Evolutionary conservation across 163 green algal genomes (phyloP), one percentile per base, ranked within the genome.

Genomic region (Coccomyxa subellipsoidea): DNA sequence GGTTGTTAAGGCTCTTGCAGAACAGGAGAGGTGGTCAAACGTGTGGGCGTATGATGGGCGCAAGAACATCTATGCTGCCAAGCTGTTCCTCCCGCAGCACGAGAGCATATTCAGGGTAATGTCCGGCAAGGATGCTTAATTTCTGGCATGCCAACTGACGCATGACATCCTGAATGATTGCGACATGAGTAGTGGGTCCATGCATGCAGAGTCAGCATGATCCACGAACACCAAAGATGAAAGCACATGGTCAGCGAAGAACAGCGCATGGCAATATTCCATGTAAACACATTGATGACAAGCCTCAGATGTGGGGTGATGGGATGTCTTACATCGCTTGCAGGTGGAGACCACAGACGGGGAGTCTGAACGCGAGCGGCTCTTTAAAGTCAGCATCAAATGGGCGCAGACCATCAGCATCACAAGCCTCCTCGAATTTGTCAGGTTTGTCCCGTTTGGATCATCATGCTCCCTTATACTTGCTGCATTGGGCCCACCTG

Each of bases 1-100:
- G 8, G 77, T 86, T 4, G 84, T 94, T 54, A 9, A 9, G 0
- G 6, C 47, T n/a, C 59, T 91, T 72, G 87, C 91, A 2, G 21
- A 47, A 29, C 38, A 87, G 29, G 59, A 91, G 69, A 73, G 72
- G 37, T 94, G 91, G 91, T 29, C 59, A 2, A 23, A n/a, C 5
- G 87, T 86, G 0, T 94, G 86, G 85, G 88, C 78, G 4, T 95
- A 87, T 83, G 91, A 95, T 77, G 88, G 91, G 5, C 85, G 85
- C 77, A 93, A 93, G 85, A 93, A 91, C 87, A 83, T 94, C 59
- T 94, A 90, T 82, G 59, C 87, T 2, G 29, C 88, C 0, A 78
- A 72, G 40, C 69, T 36, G 35, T 66, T 87, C 36, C 81, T 91
- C 76, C 59, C 76, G 40, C 76, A 79, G 76, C 59, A 79, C 3